phyloP scores from a whole-genome alignment of 805 yeast genomes.

The Ogataea nakhonphanomensis region DNA sequence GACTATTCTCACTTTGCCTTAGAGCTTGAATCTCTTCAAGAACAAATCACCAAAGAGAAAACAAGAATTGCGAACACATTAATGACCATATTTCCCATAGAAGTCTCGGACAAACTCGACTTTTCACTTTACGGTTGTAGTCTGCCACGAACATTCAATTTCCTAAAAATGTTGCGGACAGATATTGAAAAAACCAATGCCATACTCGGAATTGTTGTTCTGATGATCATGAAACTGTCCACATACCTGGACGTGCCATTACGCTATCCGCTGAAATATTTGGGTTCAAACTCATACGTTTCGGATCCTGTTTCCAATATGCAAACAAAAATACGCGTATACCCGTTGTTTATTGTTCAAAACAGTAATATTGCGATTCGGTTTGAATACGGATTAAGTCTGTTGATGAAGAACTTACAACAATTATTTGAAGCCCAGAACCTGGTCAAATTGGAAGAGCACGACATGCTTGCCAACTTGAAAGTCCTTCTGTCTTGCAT shows the following conservation, averaged over 20 bases:
- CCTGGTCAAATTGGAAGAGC: slow-evolving; percentile 29
- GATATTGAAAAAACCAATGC: slow-evolving; percentile 43
- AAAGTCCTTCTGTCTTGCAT: slow-evolving; percentile 34
- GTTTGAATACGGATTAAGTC: slow-evolving; percentile 47
- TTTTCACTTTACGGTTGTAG: slow-evolving; percentile 32
- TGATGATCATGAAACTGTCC: slow-evolving; percentile 39
- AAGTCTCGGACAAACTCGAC: slow-evolving; percentile 23
- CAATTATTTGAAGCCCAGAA: slow-evolving; percentile 36
- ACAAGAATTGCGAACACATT: slow-evolving; percentile 25
- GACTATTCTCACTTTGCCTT: slow-evolving; percentile 14
- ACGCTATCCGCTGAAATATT: slow-evolving; percentile 46
- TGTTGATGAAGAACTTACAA: slow-evolving; percentile 46
- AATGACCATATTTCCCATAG: slow-evolving; percentile 32
- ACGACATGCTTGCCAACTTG: slow-evolving; percentile 33
- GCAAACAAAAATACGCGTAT: slow-evolving; percentile 33
- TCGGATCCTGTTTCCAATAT: slow-evolving; percentile 45
- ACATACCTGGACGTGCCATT: slow-evolving; percentile 41
- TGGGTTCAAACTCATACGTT: slow-evolving; percentile 47
- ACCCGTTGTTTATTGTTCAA: slow-evolving; percentile 51
- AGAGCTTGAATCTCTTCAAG: slow-evolving; percentile 12
- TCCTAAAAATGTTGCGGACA: slow-evolving; percentile 24
- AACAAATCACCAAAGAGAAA: slow-evolving; percentile 22
- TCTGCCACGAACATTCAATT: slow-evolving; percentile 23
- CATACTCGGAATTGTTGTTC: slow-evolving; percentile 46
- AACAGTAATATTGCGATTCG: slow-evolving; percentile 35